phyloP scores from a whole-genome alignment of 345 rosid genomes.

The Carallia pectinifolia region DNA sequence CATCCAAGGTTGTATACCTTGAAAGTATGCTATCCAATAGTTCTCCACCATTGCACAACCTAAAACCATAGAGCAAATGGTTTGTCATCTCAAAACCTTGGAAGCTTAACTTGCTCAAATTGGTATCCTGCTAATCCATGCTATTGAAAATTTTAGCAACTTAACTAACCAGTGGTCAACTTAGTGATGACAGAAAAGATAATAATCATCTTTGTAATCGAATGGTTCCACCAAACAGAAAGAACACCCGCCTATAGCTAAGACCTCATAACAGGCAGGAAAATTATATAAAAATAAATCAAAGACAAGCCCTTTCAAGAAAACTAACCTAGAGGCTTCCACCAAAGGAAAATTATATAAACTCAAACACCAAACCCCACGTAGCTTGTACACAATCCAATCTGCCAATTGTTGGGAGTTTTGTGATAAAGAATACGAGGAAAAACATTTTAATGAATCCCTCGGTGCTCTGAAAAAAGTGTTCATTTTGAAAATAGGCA shows the following conservation, averaged over 20 bases:
- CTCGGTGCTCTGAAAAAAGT: slow-evolving; percentile 4
- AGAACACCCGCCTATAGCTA: too few relatives aligned
- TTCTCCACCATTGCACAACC: slow-evolving; percentile 95
- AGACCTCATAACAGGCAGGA: too few relatives aligned
- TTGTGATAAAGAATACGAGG: not conserved
- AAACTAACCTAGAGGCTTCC: not conserved
- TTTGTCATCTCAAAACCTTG: slow-evolving; percentile 11
- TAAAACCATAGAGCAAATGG: slow-evolving; percentile 23
- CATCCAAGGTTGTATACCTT: slow-evolving; percentile 48
- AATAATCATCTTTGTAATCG: too few relatives aligned
- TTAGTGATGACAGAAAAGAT: too few relatives aligned
- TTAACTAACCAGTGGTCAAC: not conserved
- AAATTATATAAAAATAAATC: not conserved
- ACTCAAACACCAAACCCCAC: not conserved
- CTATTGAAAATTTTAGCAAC: not conserved
- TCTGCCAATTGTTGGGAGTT: not conserved
- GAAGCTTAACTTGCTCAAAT: too few relatives aligned
- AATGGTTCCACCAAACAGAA: too few relatives aligned
- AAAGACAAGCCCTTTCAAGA: not conserved
- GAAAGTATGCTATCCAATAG: slow-evolving; percentile 82
- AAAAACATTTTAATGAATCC: not conserved
- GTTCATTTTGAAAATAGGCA: not conserved
- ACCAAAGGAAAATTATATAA: not conserved
- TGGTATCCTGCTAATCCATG: not conserved
- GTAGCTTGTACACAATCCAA: not conserved